A percentile compares a stretch with the other conserved stretches of the same genome.
These are phyloP conservation scores for Teratosphaeria viscida DNA, from an alignment of 2,329 filamentous ascomycete genomes.

Conservation along the genomic window DNA sequence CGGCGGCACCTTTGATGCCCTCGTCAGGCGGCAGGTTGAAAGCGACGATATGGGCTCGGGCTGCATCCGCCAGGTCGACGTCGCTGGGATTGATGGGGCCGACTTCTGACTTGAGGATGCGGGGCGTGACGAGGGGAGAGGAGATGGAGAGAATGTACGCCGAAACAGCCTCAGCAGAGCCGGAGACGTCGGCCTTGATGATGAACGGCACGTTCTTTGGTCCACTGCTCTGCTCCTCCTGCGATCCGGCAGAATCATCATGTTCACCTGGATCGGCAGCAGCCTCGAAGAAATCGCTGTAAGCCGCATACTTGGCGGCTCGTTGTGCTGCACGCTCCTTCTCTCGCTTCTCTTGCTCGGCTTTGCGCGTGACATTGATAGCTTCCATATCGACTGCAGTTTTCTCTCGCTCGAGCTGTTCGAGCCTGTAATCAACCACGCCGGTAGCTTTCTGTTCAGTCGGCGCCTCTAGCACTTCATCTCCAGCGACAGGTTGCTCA, in stretches of 20 bases:
- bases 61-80: constrained; percentile 72
- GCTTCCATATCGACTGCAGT: constrained; percentile 60
- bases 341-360: constrained; percentile 51
- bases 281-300: constrained; percentile 16
- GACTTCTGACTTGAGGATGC: constrained; percentile 65
- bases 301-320: background rate
- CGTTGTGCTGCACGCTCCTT: constrained; percentile 40
- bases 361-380: constrained; percentile 57
- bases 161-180: constrained; percentile 82
- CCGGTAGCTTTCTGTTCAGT: constrained; percentile 68
- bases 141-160: constrained; percentile 68
- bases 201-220: constrained; percentile 63
- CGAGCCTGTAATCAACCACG: constrained; percentile 65
- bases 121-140: constrained; percentile 70
- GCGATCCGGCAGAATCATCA: constrained; percentile 23
- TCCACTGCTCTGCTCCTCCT: constrained; percentile 36
- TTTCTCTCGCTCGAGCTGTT: constrained; percentile 58
- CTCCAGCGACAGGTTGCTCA: constrained; percentile 74
- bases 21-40: constrained; percentile 70
- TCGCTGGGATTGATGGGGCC: constrained; percentile 78
- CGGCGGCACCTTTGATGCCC: constrained; percentile 56
- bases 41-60: constrained; percentile 66
- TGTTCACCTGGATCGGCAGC: constrained; percentile 22
- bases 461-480: constrained; percentile 72
- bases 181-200: constrained; percentile 85